phyloP scores from a whole-genome alignment of 805 yeast genomes.

The Saturnispora besseyi region DNA sequence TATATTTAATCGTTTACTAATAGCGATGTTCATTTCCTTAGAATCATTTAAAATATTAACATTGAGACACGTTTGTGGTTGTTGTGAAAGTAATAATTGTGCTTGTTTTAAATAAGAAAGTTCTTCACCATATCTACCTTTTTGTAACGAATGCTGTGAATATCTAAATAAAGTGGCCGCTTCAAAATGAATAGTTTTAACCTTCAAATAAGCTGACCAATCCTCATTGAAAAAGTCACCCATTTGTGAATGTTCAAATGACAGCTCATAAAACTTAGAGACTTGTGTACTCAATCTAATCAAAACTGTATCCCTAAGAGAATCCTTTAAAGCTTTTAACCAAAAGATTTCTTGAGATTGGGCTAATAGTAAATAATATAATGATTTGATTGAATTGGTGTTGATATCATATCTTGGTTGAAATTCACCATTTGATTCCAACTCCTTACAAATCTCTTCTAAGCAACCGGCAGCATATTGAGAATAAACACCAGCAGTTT shows the following conservation, averaged over 20 bases:
- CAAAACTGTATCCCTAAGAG: slow-evolving; percentile 49
- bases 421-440: slow-evolving; percentile 13
- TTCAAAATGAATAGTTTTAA: slow-evolving; percentile 56
- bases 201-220: slow-evolving; percentile 53
- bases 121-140: slow-evolving; percentile 60
- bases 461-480: slow-evolving; percentile 70
- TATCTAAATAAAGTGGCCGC: slow-evolving; percentile 65
- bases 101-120: slow-evolving; percentile 49
- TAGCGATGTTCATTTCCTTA: slow-evolving; percentile 36
- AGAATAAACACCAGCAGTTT: slow-evolving; percentile 52
- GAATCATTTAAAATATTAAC: slow-evolving; percentile 40
- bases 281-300: slow-evolving; percentile 60
- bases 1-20: slow-evolving; percentile 37
- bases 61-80: background rate
- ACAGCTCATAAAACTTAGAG: slow-evolving; percentile 43
- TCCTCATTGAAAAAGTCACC: slow-evolving; percentile 31
- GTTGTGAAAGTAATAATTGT: slow-evolving; percentile 25
- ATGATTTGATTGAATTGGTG: slow-evolving; percentile 38
- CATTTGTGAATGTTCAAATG: slow-evolving; percentile 31
- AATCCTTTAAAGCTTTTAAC: slow-evolving; percentile 52
- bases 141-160: slow-evolving; percentile 40
- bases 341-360: slow-evolving; percentile 86
- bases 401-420: slow-evolving; percentile 39
- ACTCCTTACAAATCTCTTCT: slow-evolving; percentile 16
- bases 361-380: slow-evolving; percentile 53